Percentiles rank a stretch among this genome's conserved stretches.
Evolutionary conservation across 768 basidiomycete genomes (phyloP).

Genomic region (Wakefieldia striispora): DNA sequence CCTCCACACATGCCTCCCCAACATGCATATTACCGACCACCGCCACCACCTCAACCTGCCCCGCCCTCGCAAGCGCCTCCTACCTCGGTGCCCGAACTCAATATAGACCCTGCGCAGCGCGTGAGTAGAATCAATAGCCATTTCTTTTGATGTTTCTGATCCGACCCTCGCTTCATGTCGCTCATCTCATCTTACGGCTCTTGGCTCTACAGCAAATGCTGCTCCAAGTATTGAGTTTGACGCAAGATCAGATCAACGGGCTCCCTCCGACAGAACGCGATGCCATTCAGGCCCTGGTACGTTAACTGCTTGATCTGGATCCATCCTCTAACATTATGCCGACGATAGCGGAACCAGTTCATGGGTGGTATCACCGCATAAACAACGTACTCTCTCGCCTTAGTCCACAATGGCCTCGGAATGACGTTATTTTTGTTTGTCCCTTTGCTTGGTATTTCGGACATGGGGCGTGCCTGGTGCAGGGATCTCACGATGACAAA

Average conservation of each 20-base stretch:
- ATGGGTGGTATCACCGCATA: slow-evolving; percentile 33
- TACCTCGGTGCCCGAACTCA: slow-evolving; percentile 33
- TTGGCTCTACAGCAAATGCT: slow-evolving; percentile 60
- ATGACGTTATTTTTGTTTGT: background rate
- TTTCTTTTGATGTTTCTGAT: background rate
- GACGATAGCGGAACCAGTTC: slow-evolving; percentile 33
- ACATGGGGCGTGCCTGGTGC: no score
- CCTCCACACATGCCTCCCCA: slow-evolving; percentile 33
- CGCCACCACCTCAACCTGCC: slow-evolving; percentile 29
- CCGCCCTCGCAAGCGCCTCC: slow-evolving; percentile 31
- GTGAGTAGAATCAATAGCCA: slow-evolving; percentile 26
- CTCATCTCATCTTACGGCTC: background rate
- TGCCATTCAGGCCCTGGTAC: slow-evolving; percentile 79
- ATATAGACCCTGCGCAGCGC: slow-evolving; percentile 52
- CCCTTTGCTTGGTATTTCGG: no score
- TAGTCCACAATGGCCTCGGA: background rate
- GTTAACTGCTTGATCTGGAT: slow-evolving; percentile 6
- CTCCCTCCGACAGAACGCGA: slow-evolving; percentile 76
- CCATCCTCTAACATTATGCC: background rate
- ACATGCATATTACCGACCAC: slow-evolving; percentile 32
- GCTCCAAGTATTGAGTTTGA: slow-evolving; percentile 80
- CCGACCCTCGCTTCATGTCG: no score
- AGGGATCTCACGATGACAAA: no score
- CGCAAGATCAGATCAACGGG: slow-evolving; percentile 78
- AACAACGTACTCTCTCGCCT: background rate